Evolutionary conservation across 192 early-diverging fungal species (phyloP).

Genomic region (Entomortierella chlamydospora): DNA sequence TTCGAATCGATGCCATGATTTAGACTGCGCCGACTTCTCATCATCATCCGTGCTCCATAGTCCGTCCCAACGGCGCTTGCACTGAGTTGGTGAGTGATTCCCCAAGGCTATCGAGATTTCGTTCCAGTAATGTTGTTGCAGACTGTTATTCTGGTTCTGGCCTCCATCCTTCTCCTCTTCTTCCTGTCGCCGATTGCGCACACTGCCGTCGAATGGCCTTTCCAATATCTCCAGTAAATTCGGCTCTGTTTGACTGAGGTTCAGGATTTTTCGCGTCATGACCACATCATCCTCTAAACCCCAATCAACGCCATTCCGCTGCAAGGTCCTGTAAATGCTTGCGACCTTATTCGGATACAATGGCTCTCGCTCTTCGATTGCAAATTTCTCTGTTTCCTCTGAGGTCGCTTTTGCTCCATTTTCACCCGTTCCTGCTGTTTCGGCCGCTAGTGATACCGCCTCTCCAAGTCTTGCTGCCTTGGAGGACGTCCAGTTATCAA

Average conservation of each 20-base stretch:
- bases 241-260: not conserved
- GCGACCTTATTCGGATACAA: constrained; percentile 7
- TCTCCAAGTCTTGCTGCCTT: not conserved
- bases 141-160: not conserved
- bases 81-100: constrained; percentile 37
- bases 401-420: too few relatives aligned
- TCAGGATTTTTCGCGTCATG: constrained; percentile 35
- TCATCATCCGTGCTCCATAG: constrained; percentile 14
- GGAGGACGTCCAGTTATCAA: constrained; percentile 20
- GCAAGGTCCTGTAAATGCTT: constrained; percentile 10
- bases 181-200: not conserved
- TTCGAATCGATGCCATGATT: constrained; percentile 34
- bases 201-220: not conserved
- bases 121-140: constrained; percentile 19
- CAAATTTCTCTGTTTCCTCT: not conserved
- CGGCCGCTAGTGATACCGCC: not conserved
- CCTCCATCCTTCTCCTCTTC: not conserved
- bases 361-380: not conserved
- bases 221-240: constrained; percentile 8
- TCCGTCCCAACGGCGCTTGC: constrained; percentile 39
- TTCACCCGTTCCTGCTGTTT: not conserved
- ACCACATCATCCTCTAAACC: constrained; percentile 47
- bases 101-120: constrained; percentile 32
- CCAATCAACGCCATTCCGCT: constrained; percentile 22
- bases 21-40: constrained; percentile 26